Conservation (phyloP, 2,329 filamentous ascomycete species). For the Proliferodiscus dingleyae region DNA sequence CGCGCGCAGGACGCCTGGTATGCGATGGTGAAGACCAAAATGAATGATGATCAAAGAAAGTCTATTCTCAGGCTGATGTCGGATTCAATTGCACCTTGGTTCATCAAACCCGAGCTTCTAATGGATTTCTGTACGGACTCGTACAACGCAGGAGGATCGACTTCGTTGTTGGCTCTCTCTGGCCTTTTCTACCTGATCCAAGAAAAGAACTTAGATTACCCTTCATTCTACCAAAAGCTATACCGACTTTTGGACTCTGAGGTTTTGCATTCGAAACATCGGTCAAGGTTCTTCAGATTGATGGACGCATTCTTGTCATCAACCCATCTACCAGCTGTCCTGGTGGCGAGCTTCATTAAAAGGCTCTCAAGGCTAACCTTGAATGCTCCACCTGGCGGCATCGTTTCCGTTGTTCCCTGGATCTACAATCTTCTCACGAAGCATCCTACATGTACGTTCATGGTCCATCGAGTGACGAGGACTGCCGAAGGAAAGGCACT, state of each 20-base stretch:
- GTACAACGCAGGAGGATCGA: constrained; percentile 81
- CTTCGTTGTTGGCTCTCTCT: constrained; percentile 80
- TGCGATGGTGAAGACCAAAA: constrained; percentile 61
- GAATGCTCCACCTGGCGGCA: constrained; percentile 82
- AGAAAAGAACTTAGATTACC: constrained; percentile 92
- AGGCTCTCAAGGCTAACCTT: constrained; percentile 78
- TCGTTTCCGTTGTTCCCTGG: constrained; percentile 87
- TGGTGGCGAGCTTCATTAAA: constrained; percentile 96
- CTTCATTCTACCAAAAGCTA: constrained; percentile 86
- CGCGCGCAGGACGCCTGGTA: constrained; percentile 86
- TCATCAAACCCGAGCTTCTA: constrained; percentile 78
- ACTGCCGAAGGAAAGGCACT: constrained; percentile 52
- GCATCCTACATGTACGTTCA: constrained; percentile 89
- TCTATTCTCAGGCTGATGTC: constrained; percentile 70
- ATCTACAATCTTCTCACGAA: constrained; percentile 90
- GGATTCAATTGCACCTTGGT: constrained; percentile 80
- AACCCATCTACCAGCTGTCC: constrained; percentile 82
- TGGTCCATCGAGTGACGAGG: constrained; percentile 76
- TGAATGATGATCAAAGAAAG: constrained; percentile 73
- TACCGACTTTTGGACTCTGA: constrained; percentile 86
- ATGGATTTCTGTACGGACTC: constrained; percentile 97
- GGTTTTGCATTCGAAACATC: constrained; percentile 88
- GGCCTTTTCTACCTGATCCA: constrained; percentile 94
- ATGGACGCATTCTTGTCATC: constrained; percentile 87
- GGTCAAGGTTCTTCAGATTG: constrained; percentile 87